Base-by-base conservation (phyloP, 2,329 filamentous ascomycete species). In the Aureobasidium melanogenum region DNA sequence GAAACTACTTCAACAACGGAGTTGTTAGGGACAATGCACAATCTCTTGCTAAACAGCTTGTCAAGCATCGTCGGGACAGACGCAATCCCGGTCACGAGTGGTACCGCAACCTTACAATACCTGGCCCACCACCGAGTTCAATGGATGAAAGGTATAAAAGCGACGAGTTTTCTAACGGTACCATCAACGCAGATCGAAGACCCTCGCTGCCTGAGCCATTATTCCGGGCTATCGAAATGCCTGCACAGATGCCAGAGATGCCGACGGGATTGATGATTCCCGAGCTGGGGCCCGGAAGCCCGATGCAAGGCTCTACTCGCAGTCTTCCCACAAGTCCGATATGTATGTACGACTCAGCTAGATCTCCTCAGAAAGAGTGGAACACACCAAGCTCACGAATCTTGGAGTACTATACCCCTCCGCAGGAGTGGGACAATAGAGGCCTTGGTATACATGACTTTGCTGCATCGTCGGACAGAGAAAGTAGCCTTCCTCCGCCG, bases 21-120 rank as follows among this genome's bases (percentile, higher is more conserved):
- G 30, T 9, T 5, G 32, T 48, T 17, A 17, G 43, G 19, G 5
- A 39, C 3, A 10, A 30, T 7, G 9, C 47, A 24, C 38, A 28
- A 10, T 2, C 1, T 26, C 46, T 60, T 22, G 56, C 56, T 6
- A 36, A 26, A 32, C 15, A 41, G 26, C 24, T 60, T 15, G 56
- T 60, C 8, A 36, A 60, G 8, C 24, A 60, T 48, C 56, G 56
- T 19, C 43, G 56, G n/a, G 15, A 36, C 17, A 60, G 32, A 59
- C 41, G 46, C 46, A 30, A 19, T n/a, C 46, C 46, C 22, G 46
- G 46, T 3, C 28, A 48, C 9, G 46, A 48, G 10, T 48, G 46
- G 46, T 48, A 32, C 50, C 50, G 36, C 22, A 28, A 28, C 19
- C 34, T 54, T 9, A 24, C 50, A 14, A 19, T 30, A 30, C 36